These are phyloP conservation scores for Hypomontagnella submonticulosa DNA, from an alignment of 495 filamentous ascomycete genomes.

Conservation along the genomic window DNA sequence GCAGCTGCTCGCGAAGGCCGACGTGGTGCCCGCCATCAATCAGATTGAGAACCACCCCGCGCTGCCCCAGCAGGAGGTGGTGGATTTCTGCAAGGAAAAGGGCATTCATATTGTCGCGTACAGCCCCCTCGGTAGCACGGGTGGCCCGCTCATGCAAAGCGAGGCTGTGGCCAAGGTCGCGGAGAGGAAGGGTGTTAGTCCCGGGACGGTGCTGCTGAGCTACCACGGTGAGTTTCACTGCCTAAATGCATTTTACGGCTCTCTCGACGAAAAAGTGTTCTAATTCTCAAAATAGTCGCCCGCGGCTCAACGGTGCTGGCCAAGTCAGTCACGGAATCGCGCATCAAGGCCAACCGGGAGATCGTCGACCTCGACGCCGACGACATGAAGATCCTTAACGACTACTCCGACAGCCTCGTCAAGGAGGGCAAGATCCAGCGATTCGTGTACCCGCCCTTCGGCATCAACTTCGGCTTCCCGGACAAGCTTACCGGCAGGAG, in stretches of 20 bases:
- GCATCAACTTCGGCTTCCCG: conserved; percentile 80
- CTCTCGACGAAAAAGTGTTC: not conserved
- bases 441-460: conserved; percentile 83
- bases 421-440: conserved; percentile 71
- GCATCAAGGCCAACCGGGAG: conserved; percentile 79
- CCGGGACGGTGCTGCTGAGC: conserved; percentile 74
- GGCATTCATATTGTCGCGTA: conserved; percentile 83
- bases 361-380: conserved; percentile 72
- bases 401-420: conserved; percentile 67
- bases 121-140: conserved; percentile 80
- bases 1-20: conserved; percentile 73
- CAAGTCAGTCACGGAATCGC: conserved; percentile 79
- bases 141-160: conserved; percentile 74
- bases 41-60: conserved; percentile 91
- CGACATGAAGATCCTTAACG: conserved; percentile 72
- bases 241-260: not conserved
- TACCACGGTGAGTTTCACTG: conserved; percentile 71
- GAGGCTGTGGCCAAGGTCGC: conserved; percentile 76
- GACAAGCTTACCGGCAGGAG: conserved; percentile 65
- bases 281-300: conserved; percentile 62
- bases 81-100: conserved; percentile 77
- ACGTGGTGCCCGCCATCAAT: conserved; percentile 81
- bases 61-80: conserved; percentile 87
- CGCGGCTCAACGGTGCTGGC: conserved; percentile 79
- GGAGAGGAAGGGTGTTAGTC: conserved; percentile 71